Conservation (phyloP, 352 stramenopile species). For the Lagenidium sp. region DNA sequence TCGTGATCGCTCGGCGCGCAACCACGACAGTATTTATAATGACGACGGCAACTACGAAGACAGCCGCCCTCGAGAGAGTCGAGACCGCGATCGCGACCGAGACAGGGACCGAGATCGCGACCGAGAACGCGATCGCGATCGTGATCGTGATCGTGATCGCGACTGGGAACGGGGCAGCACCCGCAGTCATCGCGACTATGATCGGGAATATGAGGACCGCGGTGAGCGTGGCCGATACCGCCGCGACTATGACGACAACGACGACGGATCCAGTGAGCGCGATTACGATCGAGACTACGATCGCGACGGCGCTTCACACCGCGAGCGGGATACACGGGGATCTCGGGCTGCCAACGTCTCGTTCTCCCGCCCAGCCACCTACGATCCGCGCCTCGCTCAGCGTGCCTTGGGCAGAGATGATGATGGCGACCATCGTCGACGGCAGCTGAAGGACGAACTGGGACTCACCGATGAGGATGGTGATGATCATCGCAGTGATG, state of each 20-base stretch:
- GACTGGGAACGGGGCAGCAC: constrained; percentile 18
- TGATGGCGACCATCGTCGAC: constrained; percentile 47
- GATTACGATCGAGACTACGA: constrained; percentile 15
- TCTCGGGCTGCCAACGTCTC: constrained; percentile 19
- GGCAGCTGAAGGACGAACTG: constrained; percentile 69
- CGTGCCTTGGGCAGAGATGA: constrained; percentile 30
- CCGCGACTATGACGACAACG: constrained; percentile 21
- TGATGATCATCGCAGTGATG: constrained; percentile 1
- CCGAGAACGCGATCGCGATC: constrained; percentile 19
- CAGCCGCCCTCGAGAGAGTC: constrained; percentile 13
- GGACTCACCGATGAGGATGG: constrained; percentile 66
- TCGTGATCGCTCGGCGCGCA: background rate
- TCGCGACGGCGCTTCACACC: constrained; percentile 9
- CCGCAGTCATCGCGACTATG: constrained; percentile 20
- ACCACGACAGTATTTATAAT: constrained; percentile 11
- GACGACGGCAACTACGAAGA: too few species aligned
- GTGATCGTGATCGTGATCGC: constrained; percentile 15
- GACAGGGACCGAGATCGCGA: constrained; percentile 14
- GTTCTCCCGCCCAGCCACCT: constrained; percentile 78
- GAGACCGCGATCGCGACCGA: constrained; percentile 7
- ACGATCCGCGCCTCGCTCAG: constrained; percentile 66
- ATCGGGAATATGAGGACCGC: constrained; percentile 14
- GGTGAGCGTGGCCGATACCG: constrained; percentile 13
- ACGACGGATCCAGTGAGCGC: constrained; percentile 9
- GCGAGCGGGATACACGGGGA: constrained; percentile 13